Evolutionary conservation across 2,329 filamentous ascomycete species (phyloP).

Genomic region (Periconia digitata): DNA sequence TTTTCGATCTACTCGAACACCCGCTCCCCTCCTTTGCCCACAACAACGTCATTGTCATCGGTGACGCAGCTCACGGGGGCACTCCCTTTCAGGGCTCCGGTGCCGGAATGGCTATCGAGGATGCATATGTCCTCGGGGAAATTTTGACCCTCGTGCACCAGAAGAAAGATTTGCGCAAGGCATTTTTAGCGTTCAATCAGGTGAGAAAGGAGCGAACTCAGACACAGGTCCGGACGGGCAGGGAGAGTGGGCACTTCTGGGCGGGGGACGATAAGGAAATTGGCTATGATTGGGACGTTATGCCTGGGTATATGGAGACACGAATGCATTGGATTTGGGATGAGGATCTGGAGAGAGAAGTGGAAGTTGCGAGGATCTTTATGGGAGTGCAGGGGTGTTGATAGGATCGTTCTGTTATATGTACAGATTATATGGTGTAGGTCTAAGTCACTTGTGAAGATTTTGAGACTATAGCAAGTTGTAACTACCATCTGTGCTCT

Average conservation of each 20-base stretch:
- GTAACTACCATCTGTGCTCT: too few species aligned
- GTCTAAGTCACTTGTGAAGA: too few species aligned
- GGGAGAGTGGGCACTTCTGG: not conserved
- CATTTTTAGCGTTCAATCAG: conserved; percentile 36
- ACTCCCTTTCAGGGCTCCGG: conserved; percentile 57
- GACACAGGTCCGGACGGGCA: not conserved
- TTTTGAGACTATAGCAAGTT: too few species aligned
- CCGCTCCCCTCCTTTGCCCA: conserved; percentile 31
- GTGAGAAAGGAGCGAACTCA: not conserved
- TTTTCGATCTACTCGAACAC: conserved; percentile 48
- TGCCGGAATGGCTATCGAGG: conserved; percentile 59
- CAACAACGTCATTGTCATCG: conserved; percentile 30
- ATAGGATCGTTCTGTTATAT: too few species aligned
- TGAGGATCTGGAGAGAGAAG: not conserved
- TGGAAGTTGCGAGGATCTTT: not conserved
- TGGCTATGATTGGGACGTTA: not conserved
- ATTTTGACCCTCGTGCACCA: conserved; percentile 32
- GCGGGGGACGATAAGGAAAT: not conserved
- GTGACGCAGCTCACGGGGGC: conserved; percentile 60
- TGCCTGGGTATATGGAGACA: not conserved
- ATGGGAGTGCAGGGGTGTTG: not conserved
- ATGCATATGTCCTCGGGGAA: conserved; percentile 50
- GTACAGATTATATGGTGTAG: too few species aligned
- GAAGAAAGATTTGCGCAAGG: conserved; percentile 24
- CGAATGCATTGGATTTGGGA: not conserved